A percentile compares a stretch with the other conserved stretches of the same genome.
These are phyloP conservation scores for Aspergillus hortae DNA, from an alignment of 2,329 filamentous ascomycete species.

Conservation along the genomic window DNA sequence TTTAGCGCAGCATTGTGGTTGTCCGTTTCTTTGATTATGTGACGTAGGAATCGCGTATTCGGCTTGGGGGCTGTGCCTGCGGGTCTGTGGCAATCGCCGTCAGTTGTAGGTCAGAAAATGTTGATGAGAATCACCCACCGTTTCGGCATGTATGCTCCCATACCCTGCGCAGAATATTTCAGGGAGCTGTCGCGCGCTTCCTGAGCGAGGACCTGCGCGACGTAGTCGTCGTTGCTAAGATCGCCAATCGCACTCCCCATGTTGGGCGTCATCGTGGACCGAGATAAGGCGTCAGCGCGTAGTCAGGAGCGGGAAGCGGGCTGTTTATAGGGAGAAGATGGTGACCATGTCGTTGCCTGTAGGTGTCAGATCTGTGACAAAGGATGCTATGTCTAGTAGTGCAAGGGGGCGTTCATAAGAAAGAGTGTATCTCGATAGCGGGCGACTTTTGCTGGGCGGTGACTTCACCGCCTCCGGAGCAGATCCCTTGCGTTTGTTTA, in stretches of 20 bases:
- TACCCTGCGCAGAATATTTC: conserved; percentile 70
- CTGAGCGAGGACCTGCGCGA: conserved; percentile 72
- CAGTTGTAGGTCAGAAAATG: neutral
- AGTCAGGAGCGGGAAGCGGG: neutral
- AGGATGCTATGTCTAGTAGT: neutral
- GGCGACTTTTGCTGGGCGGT: conserved; percentile 3
- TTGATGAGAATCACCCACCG: conserved; percentile 39
- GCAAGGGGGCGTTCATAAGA: neutral
- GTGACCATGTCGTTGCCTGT: neutral
- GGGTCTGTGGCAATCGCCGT: conserved; percentile 46
- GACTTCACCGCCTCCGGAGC: neutral
- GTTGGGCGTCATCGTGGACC: conserved; percentile 24
- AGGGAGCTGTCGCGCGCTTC: conserved; percentile 73
- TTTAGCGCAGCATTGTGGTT: conserved; percentile 83
- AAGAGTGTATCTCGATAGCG: neutral
- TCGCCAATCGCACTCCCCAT: conserved; percentile 40
- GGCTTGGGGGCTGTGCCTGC: conserved; percentile 72
- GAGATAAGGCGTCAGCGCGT: neutral
- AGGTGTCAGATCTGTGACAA: neutral
- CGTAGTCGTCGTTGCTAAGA: conserved; percentile 54
- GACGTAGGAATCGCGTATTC: conserved; percentile 83
- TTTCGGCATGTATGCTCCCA: conserved; percentile 62
- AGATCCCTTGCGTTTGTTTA: conserved; percentile 14
- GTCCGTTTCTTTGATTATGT: conserved; percentile 84
- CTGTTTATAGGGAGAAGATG: neutral